Conservation (phyloP, 352 stramenopile genomes). For the Globisporangium paroecandrum region DNA sequence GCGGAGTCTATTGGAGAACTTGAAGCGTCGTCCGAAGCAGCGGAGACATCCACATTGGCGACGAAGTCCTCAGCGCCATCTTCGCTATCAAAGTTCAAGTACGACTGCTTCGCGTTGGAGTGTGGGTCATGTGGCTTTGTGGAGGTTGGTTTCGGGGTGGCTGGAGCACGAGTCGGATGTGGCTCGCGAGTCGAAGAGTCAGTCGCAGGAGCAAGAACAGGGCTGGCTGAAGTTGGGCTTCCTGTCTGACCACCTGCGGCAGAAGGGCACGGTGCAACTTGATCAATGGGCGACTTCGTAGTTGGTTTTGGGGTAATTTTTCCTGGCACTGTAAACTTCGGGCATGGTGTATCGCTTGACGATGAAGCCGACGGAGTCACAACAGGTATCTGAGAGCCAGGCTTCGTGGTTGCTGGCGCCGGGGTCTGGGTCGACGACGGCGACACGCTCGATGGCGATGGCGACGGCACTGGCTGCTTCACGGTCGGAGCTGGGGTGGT, state of each 20-base stretch:
- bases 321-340: not conserved
- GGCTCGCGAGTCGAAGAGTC: not conserved
- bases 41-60: not conserved
- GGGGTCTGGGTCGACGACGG: not conserved
- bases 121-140: not conserved
- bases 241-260: not conserved
- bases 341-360: not conserved
- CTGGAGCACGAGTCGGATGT: not conserved
- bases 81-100: not conserved
- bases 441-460: constrained; percentile 1
- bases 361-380: not conserved
- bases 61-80: not conserved
- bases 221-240: not conserved
- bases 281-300: not conserved
- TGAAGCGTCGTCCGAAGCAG: not conserved
- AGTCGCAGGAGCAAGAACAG: not conserved
- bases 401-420: not conserved
- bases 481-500: constrained; percentile 1
- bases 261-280: not conserved
- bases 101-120: constrained; percentile 9
- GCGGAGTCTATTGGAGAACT: not conserved
- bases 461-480: not conserved
- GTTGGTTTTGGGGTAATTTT: not conserved
- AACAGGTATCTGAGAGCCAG: not conserved
- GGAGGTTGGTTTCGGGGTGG: not conserved